Conservation (phyloP, 768 basidiomycete species). For the Suillus clintonianus region DNA sequence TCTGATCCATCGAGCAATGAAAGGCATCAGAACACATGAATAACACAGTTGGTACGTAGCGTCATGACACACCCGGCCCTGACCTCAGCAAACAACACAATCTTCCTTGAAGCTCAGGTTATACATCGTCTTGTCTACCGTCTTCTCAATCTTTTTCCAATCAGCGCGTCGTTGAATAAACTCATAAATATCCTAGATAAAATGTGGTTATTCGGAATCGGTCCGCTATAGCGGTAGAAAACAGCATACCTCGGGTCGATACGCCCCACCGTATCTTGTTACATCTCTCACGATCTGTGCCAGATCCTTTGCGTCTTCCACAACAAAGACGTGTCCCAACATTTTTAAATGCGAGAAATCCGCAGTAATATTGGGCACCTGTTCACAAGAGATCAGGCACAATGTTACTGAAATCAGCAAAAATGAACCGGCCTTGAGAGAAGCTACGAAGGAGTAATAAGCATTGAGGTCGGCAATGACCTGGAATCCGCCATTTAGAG, state of each 20-base stretch:
- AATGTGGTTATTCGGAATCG: not conserved
- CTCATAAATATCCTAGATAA: constrained; percentile 82
- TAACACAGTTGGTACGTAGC: not conserved
- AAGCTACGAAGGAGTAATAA: constrained; percentile 86
- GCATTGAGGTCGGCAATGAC: constrained; percentile 95
- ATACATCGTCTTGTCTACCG: constrained; percentile 94
- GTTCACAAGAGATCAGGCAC: not conserved
- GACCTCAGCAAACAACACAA: constrained; percentile 53
- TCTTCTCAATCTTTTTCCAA: constrained; percentile 99
- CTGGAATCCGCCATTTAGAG: constrained; percentile 90
- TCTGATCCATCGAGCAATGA: not conserved
- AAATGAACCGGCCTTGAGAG: constrained; percentile 62
- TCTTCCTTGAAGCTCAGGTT: constrained; percentile 93
- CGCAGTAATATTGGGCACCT: constrained; percentile 78
- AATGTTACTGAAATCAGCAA: not conserved
- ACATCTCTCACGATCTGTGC: constrained; percentile 96
- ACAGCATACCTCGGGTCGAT: constrained; percentile 79
- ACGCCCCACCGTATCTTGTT: constrained; percentile 92
- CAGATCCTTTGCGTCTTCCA: constrained; percentile 93
- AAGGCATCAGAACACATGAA: not conserved
- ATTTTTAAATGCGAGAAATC: constrained; percentile 97
- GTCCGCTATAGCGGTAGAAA: not conserved
- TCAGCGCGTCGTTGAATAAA: constrained; percentile 93
- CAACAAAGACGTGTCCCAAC: constrained; percentile 95
- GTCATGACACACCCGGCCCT: not conserved